Evolutionary conservation across 1,139 yeast species (phyloP), one percentile per base, ranked within the genome.

Genomic region (Torulaspora pretoriensis): DNA sequence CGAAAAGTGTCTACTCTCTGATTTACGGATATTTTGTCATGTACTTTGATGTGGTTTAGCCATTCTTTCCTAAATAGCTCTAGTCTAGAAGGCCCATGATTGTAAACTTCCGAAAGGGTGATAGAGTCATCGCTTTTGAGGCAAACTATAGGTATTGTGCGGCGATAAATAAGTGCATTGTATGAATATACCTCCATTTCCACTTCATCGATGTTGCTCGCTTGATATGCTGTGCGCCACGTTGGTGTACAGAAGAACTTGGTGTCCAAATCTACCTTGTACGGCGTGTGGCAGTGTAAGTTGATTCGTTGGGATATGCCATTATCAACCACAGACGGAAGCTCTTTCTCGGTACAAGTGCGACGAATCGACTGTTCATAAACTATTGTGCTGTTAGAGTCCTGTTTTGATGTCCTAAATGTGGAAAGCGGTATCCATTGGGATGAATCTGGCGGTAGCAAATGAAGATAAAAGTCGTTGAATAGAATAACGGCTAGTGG

Each of bases 401-500:
- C 23, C 10, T 40, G 26, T 13, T 9, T 24, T n/a, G 12, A 12
- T 31, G 39, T 23, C 2, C 35, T 27, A 30, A 55, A 43, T 8
- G 43, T 44, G 5, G 53, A 47, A 19, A 59, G 34, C 2, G 59
- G 56, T 1, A 53, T 48, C 31, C 46, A 40, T 36, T 54, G 59
- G 2, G 55, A 52, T 0, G 65, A 55, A 35, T 61, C 64, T 12
- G 54, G 19, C 9, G 66, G 64, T 16, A 63, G 46, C 24, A 63
- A 44, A 23, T 58, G 48, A 7, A 40, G 41, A 37, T 59, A 60
- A 31, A 61, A 56, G 38, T 63, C 65, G 46, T 60, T 55, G 43
- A 62, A 63, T 29, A 61, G 45, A 8, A 62, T 35, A 4, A 47
- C 49, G 2, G 67, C 50, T 9, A 63, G 43, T 4, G 67, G 67